phyloP scores from a whole-genome alignment of 2,329 filamentous ascomycete species.

The Sporothrix globosa region DNA sequence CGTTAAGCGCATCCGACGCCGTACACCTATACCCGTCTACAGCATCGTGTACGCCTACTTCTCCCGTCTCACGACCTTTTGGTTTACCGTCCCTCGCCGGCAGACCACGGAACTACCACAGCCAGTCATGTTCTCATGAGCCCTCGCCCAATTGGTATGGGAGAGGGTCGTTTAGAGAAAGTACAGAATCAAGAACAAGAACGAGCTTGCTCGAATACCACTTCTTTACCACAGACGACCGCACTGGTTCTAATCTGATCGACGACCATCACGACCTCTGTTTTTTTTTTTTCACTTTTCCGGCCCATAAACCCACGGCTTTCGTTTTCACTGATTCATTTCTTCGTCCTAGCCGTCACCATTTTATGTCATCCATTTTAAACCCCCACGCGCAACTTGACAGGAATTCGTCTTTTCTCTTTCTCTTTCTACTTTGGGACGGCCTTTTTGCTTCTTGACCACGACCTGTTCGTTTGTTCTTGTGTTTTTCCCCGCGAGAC shows the following conservation, averaged over 20 bases:
- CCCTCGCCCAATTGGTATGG: constrained; percentile 41
- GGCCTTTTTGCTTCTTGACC: constrained; percentile 6
- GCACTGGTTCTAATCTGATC: not conserved
- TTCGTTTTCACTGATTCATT: not conserved
- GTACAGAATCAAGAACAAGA: not conserved
- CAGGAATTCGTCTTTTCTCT: not conserved
- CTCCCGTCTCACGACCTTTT: constrained; percentile 8
- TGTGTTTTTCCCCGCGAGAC: not conserved
- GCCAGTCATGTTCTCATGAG: constrained; percentile 44
- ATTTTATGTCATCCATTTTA: constrained; percentile 2
- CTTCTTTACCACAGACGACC: not conserved
- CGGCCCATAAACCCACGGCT: constrained; percentile 7
- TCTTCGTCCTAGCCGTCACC: not conserved
- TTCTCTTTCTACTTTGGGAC: not conserved
- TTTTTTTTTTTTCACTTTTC: not conserved
- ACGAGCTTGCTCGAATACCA: not conserved
- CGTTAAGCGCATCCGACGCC: not conserved
- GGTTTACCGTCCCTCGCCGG: constrained; percentile 32
- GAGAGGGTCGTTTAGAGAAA: constrained; percentile 39
- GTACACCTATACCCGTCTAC: not conserved
- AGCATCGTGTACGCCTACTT: not conserved
- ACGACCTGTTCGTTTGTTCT: not conserved
- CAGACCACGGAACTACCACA: constrained; percentile 31
- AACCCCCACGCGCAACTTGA: not conserved
- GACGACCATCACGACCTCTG: constrained; percentile 13